phyloP scores from a whole-genome alignment of 2,329 filamentous ascomycete species.

The Pezicula radicicola region DNA sequence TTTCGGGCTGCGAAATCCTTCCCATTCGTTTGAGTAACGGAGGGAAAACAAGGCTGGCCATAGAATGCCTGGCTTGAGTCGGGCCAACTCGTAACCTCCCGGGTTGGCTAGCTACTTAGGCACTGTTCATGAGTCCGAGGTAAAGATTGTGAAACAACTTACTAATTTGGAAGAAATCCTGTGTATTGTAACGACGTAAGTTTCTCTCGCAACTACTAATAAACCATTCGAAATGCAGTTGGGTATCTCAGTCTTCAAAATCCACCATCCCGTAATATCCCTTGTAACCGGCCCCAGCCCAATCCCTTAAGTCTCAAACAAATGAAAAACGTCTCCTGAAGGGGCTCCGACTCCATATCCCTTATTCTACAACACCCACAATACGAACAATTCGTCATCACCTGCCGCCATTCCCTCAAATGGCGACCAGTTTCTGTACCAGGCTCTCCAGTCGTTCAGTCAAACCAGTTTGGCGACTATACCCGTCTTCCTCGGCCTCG shows the following conservation, averaged over 20 bases:
- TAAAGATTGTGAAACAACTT: too few relatives aligned
- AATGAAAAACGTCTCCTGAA: not conserved
- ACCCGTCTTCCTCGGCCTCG: slow-evolving; percentile 42
- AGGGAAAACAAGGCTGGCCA: too few relatives aligned
- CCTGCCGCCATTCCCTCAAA: not conserved
- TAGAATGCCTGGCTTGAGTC: too few relatives aligned
- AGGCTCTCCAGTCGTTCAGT: slow-evolving; percentile 23
- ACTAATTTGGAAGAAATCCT: too few relatives aligned
- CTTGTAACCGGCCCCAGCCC: too few relatives aligned
- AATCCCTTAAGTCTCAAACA: not conserved
- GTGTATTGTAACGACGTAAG: too few relatives aligned
- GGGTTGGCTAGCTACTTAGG: too few relatives aligned
- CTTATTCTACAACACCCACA: not conserved
- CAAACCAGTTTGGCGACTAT: slow-evolving; percentile 41
- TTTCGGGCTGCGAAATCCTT: too few relatives aligned
- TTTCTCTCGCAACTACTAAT: not conserved
- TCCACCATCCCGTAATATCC: too few relatives aligned
- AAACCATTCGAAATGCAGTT: not conserved
- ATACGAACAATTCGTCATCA: not conserved
- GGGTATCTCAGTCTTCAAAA: not conserved
- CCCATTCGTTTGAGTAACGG: too few relatives aligned
- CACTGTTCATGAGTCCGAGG: too few relatives aligned
- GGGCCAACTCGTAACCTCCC: too few relatives aligned
- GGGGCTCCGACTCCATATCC: not conserved
- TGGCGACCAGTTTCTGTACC: slow-evolving; percentile 13